Base-by-base conservation (phyloP, 345 rosid genomes). In the Syzygium jambos region DNA sequence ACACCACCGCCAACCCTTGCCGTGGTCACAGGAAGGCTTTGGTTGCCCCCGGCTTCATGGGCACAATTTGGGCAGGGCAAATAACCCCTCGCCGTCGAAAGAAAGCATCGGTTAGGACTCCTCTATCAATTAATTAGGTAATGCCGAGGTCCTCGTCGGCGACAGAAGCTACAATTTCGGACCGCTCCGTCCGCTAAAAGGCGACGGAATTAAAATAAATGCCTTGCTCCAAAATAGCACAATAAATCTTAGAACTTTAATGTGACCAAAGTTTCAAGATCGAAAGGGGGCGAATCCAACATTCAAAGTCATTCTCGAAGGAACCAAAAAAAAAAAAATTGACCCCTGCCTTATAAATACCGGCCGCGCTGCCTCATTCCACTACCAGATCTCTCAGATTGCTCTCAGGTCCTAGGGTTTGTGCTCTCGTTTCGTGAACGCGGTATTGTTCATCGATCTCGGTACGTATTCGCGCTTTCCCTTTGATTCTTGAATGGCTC, bases 11-110 rank as follows among this genome's bases (percentile, higher is more conserved):
- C 15, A 0, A 1, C 7, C 14, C 7, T 55, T 8, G 23, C 5
- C 4, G 2, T 55, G 59, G 23, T 22, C 25, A 55, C 8, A 8
- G 1, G 0, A 7, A 55, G 11, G 2, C 5, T 68, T 34, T 34
- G 46, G 25, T 68, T 17, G 23, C 41, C 78, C 0, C 0, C 0
- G 13, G 3, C 78, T 8, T 16, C 23, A 0, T 2, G 43, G 78
- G 12, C 12, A 2, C 41, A 38, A 38, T 34, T 0, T 1, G 25
- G 80, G 7, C 21, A 19, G 21, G 80, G 25, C 23, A 34, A 68
- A 12, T 3, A 34, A 68, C 25, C 7, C 46, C 46, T 0, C 7
- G 46, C 23, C 22, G 2, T 34, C 3, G 2, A 65, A 68, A 34
- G 1, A 0, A 16, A 68, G 5, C 17, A 30, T 2, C 3, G 11